Base-by-base conservation (phyloP, 192 early-diverging fungal species). In the Phlyctochytrium planicorne region DNA sequence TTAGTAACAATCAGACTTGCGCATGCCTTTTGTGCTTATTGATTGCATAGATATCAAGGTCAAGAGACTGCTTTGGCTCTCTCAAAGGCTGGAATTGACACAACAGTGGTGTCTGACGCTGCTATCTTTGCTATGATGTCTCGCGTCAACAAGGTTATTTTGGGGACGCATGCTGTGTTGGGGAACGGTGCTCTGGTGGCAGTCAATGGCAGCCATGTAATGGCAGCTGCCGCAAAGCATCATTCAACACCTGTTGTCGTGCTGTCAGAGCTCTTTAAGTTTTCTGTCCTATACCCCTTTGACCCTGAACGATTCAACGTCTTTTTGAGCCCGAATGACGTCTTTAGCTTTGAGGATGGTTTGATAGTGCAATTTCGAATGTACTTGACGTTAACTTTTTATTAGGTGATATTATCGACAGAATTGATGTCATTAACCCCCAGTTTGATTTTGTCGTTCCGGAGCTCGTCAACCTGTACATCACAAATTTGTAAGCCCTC, bases 111-210 rank as follows among this genome's bases (percentile, higher is more conserved):
- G 30, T 81, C 91, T 0, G 96, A 98, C 70, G 89, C 93, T 20
- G 94, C 96, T 0, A 88, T 94, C 23, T 96, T 95, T 87, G 95
- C 94, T 10, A 90, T 97, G 59, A 98, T 98, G 96, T 90, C 94
- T 35, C 87, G 96, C 53, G 95, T 97, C 25, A 96, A 96, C 85
- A 98, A 97, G 77, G 95, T 98, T 30, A 90, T 98, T 65, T 75
- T 96, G 32, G 94, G 94, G 30, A 90, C 93, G 0, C 92, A 94
- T 63, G 93, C 93, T 17, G 88, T 98, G 29, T 86, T 94, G 34
- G 94, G 92, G 34, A 96, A 98, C 76, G 96, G 96, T 63, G 95
- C 93, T 0, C 72, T 97, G 47, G 89, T 98, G 6, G 89, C 93
- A 0, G 82, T 87, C 1, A 84, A 84, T 63, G 94, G 94, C 50